Percentiles rank a stretch among this genome's conserved stretches.
These are phyloP conservation scores for Trichosporon sp. DNA, from an alignment of 1,284 basidiomycete genomes.

Conservation along the genomic window DNA sequence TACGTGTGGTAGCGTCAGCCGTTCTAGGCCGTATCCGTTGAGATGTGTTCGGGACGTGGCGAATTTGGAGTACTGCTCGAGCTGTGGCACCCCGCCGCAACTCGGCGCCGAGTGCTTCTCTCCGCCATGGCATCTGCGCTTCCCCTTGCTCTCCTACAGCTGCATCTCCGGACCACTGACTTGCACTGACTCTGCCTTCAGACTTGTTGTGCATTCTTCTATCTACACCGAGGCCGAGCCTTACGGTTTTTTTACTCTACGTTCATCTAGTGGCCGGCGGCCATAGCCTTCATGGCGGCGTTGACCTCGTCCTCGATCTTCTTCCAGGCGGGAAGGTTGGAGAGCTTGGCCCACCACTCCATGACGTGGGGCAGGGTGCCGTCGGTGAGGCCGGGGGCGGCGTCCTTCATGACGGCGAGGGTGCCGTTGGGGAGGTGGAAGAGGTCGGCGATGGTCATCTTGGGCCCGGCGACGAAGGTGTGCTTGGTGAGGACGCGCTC, in stretches of 20 bases:
- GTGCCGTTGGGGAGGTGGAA: conserved; percentile 56
- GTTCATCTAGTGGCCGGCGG: background rate
- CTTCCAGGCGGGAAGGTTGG: conserved; percentile 21
- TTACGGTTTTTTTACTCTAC: too few relatives aligned
- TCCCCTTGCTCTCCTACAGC: too few relatives aligned
- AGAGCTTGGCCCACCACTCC: conserved; percentile 33
- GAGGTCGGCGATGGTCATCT: conserved; percentile 57
- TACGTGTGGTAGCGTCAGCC: too few relatives aligned
- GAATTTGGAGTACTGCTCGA: too few relatives aligned
- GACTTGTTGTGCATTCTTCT: background rate
- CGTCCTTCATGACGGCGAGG: conserved; percentile 11
- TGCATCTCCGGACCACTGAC: too few relatives aligned
- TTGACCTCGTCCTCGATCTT: conserved; percentile 7
- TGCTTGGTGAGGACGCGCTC: conserved; percentile 56
- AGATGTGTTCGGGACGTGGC: too few relatives aligned
- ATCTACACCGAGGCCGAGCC: background rate
- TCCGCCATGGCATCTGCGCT: too few relatives aligned
- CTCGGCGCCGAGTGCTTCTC: too few relatives aligned
- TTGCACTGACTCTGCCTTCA: background rate
- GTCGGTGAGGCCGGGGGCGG: conserved; percentile 26
- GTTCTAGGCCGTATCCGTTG: too few relatives aligned
- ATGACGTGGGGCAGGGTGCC: conserved; percentile 31
- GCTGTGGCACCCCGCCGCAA: too few relatives aligned
- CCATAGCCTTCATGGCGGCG: background rate
- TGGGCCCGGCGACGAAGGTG: conserved; percentile 56